Evolutionary conservation across 768 basidiomycete species (phyloP).

Genomic region (Phaeotremella skinneri): DNA sequence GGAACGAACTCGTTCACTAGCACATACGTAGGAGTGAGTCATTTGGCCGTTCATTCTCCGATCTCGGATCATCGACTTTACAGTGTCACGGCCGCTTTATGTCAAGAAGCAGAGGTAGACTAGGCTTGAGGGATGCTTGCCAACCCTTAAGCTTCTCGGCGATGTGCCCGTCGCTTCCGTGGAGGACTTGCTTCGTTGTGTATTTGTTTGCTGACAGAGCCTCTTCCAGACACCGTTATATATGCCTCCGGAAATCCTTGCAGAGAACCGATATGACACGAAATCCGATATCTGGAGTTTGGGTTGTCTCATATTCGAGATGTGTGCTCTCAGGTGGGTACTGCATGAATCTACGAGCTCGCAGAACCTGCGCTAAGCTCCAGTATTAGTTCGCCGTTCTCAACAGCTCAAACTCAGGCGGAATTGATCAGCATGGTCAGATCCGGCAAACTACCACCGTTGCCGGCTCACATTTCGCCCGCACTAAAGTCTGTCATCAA

Average conservation of each 20-base stretch:
- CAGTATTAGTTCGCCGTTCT: conserved; percentile 46
- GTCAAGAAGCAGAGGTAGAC: too few species aligned
- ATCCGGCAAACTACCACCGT: conserved; percentile 40
- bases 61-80: too few species aligned
- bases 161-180: too few species aligned
- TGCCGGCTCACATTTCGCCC: conserved; percentile 42
- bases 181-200: too few species aligned
- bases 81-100: too few species aligned
- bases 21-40: conserved; percentile 90
- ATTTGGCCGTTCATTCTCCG: too few species aligned
- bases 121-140: too few species aligned
- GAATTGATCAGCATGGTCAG: conserved; percentile 48
- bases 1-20: conserved; percentile 83
- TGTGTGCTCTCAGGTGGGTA: conserved; percentile 78
- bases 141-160: too few species aligned
- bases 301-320: conserved; percentile 93
- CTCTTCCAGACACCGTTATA: conserved; percentile 88
- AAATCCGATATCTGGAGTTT: conserved; percentile 99
- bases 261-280: conserved; percentile 93
- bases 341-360: conserved; percentile 3
- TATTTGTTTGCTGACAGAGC: conserved; percentile 11
- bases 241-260: conserved; percentile 98
- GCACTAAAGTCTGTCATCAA: conserved; percentile 41
- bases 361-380: background rate
- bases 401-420: conserved; percentile 44